A percentile compares a stretch with the other conserved stretches of the same genome.
Evolutionary conservation across 768 basidiomycete genomes (phyloP).

Genomic region (Thelephora aurantiotincta): DNA sequence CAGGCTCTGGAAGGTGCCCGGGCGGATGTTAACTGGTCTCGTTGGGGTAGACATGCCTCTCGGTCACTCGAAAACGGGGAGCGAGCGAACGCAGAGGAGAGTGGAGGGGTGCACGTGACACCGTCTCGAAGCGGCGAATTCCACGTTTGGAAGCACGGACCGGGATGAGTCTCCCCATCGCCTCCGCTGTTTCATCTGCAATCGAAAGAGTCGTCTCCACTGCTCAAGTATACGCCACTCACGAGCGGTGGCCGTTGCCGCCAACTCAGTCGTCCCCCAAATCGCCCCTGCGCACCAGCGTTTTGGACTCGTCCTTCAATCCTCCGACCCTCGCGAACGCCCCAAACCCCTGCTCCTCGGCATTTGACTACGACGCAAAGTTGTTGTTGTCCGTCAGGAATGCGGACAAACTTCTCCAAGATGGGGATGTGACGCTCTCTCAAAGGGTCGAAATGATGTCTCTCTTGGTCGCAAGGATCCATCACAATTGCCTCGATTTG

Average conservation of each 20-base stretch:
- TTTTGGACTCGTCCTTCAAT: constrained; percentile 91
- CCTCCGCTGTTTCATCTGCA: constrained; percentile 3
- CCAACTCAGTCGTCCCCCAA: constrained; percentile 8
- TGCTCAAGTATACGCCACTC: constrained; percentile 48
- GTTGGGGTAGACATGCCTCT: constrained; percentile 5
- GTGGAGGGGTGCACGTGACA: background rate
- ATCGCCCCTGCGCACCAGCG: constrained; percentile 35
- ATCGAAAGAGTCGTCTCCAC: constrained; percentile 27
- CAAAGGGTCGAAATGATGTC: constrained; percentile 84
- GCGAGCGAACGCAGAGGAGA: background rate
- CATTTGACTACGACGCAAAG: constrained; percentile 49
- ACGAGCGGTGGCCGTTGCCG: constrained; percentile 52
- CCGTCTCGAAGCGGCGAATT: background rate
- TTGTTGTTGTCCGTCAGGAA: constrained; percentile 77
- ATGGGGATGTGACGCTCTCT: constrained; percentile 56
- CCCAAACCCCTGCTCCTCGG: constrained; percentile 10
- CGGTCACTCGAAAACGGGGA: background rate
- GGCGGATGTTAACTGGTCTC: constrained; percentile 13
- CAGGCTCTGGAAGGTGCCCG: constrained; percentile 2
- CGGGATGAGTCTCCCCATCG: constrained; percentile 4
- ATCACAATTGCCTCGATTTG: background rate
- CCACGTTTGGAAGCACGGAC: too few species aligned
- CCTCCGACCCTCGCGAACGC: constrained; percentile 66
- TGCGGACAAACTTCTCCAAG: constrained; percentile 64
- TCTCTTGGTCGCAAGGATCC: constrained; percentile 40